A percentile compares a stretch with the other conserved stretches of the same genome.
These are phyloP conservation scores for Cytospora schulzeri DNA, from an alignment of 2,329 filamentous ascomycete species.

Conservation along the genomic window DNA sequence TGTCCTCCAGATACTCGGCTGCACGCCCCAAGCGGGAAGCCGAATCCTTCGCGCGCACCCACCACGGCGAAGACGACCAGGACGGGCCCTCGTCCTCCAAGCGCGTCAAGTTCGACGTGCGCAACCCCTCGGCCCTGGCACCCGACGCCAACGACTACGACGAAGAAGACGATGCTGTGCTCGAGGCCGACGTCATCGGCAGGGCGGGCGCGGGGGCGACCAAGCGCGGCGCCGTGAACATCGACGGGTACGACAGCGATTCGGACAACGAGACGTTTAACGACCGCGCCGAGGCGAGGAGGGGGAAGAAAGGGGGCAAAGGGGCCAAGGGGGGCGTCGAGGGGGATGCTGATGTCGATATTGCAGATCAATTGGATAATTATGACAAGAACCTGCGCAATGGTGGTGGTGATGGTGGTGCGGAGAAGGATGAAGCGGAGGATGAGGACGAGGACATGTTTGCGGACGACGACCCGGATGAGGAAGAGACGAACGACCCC, in stretches of 20 bases:
- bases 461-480: conserved; percentile 49
- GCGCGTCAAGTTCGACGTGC: conserved; percentile 88
- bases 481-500: conserved; percentile 22
- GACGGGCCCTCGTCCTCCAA: conserved; percentile 54
- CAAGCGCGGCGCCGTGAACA: conserved; percentile 91
- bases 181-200: conserved; percentile 93
- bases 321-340: conserved; percentile 40
- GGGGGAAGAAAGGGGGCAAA: conserved; percentile 42
- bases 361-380: conserved; percentile 56
- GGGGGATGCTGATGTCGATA: conserved; percentile 44
- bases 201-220: conserved; percentile 70
- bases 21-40: conserved; percentile 81
- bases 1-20: conserved; percentile 62
- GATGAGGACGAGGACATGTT: conserved; percentile 85
- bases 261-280: conserved; percentile 90
- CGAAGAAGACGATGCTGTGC: conserved; percentile 59
- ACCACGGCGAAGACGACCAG: conserved; percentile 52
- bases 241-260: conserved; percentile 96
- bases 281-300: conserved; percentile 65
- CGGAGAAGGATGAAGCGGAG: conserved; percentile 45
- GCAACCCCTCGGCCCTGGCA: conserved; percentile 90
- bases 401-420: conserved; percentile 39
- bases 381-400: conserved; percentile 50
- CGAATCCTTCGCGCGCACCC: conserved; percentile 76
- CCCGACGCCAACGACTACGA: conserved; percentile 77